Evolutionary conservation across 2,329 filamentous ascomycete species (phyloP).

Genomic region (Exophiala oligosperma): DNA sequence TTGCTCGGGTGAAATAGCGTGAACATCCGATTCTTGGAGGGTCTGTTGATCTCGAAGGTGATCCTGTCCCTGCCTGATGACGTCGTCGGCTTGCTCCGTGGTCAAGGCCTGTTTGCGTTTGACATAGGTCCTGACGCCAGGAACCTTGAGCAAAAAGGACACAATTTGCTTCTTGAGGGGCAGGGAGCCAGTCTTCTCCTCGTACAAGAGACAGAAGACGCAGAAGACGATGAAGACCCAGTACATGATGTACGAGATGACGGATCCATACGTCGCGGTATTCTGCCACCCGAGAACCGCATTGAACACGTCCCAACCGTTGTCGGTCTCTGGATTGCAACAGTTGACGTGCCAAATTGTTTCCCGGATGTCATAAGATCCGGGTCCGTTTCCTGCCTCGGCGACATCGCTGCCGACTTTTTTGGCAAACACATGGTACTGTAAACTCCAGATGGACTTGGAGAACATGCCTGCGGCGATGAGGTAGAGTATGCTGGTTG

Average conservation of each 20-base stretch:
- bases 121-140: conserved; percentile 27
- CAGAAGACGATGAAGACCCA: conserved; percentile 71
- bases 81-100: background rate
- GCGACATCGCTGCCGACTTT: conserved; percentile 56
- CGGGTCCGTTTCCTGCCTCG: conserved; percentile 66
- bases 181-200: conserved; percentile 48
- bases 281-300: conserved; percentile 85
- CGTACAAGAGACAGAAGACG: conserved; percentile 66
- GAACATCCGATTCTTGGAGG: too few relatives aligned
- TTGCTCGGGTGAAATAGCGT: too few relatives aligned
- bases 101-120: conserved; percentile 15
- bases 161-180: conserved; percentile 26
- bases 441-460: conserved; percentile 72
- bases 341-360: conserved; percentile 86
- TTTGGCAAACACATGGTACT: conserved; percentile 67
- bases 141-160: conserved; percentile 25
- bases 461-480: conserved; percentile 82
- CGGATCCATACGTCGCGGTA: conserved; percentile 81
- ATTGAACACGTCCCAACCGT: conserved; percentile 86
- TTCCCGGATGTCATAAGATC: conserved; percentile 75
- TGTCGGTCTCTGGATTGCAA: conserved; percentile 71
- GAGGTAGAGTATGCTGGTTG: conserved; percentile 80
- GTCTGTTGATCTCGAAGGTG: too few relatives aligned
- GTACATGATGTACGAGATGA: conserved; percentile 85
- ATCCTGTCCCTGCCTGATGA: conserved; percentile 7